These are phyloP conservation scores for Astragalus glycyphyllos DNA, from an alignment of 306 rosid species.

Conservation along the genomic window DNA sequence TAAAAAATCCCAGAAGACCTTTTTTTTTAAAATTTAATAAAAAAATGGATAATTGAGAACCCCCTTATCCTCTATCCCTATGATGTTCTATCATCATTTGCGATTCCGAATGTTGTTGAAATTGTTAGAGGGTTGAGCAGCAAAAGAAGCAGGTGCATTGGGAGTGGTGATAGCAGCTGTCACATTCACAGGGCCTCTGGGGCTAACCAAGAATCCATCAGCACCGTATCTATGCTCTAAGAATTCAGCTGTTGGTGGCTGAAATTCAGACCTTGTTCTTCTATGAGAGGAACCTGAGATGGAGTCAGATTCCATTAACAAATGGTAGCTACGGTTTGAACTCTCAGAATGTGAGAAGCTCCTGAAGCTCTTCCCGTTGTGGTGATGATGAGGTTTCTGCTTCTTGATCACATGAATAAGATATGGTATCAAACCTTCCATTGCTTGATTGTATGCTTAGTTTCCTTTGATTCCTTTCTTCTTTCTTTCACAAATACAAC, in stretches of 20 bases:
- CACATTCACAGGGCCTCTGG: slow-evolving; percentile 24
- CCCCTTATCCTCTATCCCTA: not conserved
- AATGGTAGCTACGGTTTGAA: slow-evolving; percentile 76
- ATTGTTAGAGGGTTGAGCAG: slow-evolving; percentile 24
- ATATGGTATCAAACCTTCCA: slow-evolving; percentile 92
- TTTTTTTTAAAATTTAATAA: too few relatives aligned
- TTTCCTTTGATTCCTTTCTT: not conserved
- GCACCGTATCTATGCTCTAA: slow-evolving; percentile 42
- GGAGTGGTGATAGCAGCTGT: not conserved
- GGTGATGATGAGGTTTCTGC: slow-evolving; percentile 52
- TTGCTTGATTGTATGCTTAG: slow-evolving; percentile 20
- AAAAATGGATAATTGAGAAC: not conserved
- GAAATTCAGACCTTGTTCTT: slow-evolving; percentile 69
- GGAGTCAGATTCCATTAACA: slow-evolving; percentile 48
- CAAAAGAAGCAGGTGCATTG: slow-evolving; percentile 29
- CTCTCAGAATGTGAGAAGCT: slow-evolving; percentile 59
- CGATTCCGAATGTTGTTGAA: slow-evolving; percentile 38
- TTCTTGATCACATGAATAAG: slow-evolving; percentile 72
- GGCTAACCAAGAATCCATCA: slow-evolving; percentile 39
- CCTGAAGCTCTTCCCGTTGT: slow-evolving; percentile 37
- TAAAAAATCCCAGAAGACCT: not conserved
- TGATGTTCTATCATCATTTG: slow-evolving; percentile 38
- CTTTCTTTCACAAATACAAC: slow-evolving; percentile 23
- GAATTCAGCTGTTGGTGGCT: slow-evolving; percentile 49
- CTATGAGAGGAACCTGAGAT: slow-evolving; percentile 73